Conservation (phyloP, 805 yeast genomes). For the Pichia phayaonensis region DNA sequence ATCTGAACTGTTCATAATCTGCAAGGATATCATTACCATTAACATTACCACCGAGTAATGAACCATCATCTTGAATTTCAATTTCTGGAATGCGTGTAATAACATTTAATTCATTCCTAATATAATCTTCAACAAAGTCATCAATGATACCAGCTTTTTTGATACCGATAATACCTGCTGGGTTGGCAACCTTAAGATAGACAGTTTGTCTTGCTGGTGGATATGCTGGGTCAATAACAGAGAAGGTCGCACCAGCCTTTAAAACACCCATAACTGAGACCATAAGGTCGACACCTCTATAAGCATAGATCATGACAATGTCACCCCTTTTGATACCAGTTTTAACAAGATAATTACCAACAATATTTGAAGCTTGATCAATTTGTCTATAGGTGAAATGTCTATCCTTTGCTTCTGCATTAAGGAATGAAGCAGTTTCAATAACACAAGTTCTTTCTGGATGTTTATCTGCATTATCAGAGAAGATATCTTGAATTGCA, state of each 20-base stretch:
- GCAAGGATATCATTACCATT: conserved; percentile 41
- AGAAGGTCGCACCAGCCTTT: conserved; percentile 97
- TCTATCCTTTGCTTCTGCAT: conserved; percentile 49
- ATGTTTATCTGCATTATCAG: conserved; percentile 70
- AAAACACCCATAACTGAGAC: conserved; percentile 96
- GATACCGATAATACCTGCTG: conserved; percentile 82
- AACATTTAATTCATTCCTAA: conserved; percentile 63
- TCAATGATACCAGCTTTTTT: conserved; percentile 84
- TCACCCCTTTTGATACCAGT: conserved; percentile 87
- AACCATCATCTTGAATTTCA: conserved; percentile 70
- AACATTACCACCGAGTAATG: conserved; percentile 51
- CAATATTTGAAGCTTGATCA: conserved; percentile 85
- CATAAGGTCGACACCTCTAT: conserved; percentile 94
- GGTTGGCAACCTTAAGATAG: conserved; percentile 88
- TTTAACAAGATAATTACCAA: conserved; percentile 78
- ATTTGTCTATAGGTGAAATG: conserved; percentile 80
- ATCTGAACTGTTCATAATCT: conserved; percentile 37
- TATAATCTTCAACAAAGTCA: conserved; percentile 70
- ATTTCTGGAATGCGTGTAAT: conserved; percentile 69
- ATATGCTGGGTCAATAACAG: conserved; percentile 97
- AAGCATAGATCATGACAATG: conserved; percentile 95
- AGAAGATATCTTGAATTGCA: conserved; percentile 93
- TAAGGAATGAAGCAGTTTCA: conserved; percentile 72
- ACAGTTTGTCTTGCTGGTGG: conserved; percentile 97
- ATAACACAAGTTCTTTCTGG: conserved; percentile 90